Evolutionary conservation across 208 protist genomes (phyloP).

Genomic region (Acanthamoeba castellanii): DNA sequence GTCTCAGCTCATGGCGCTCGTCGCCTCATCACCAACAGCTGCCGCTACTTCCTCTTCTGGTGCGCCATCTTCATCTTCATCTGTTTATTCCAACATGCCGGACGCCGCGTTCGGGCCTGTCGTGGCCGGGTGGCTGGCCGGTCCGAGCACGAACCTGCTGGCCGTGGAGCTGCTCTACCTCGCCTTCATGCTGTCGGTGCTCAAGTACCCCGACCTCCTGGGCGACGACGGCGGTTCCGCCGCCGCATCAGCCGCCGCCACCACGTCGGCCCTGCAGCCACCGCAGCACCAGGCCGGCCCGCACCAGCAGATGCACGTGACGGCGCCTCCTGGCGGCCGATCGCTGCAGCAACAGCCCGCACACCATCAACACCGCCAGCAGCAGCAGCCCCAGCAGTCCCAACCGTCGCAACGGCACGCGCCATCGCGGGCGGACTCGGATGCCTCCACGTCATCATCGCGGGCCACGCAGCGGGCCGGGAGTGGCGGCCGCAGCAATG

Average conservation of each 20-base stretch:
- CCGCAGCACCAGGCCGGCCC: background rate
- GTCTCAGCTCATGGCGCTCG: constrained; percentile 5
- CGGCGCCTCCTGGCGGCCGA: background rate
- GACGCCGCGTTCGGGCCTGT: constrained; percentile 22
- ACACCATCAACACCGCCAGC: background rate
- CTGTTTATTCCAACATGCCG: background rate
- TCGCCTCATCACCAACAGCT: background rate
- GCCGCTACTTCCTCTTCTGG: background rate
- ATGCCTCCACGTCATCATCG: no score
- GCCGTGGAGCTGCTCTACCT: constrained; percentile 48
- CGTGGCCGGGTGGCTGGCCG: constrained; percentile 1
- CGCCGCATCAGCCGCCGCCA: background rate
- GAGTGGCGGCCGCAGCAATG: background rate
- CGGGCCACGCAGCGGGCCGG: background rate
- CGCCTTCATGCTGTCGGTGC: constrained; percentile 51
- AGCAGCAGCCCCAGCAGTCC: background rate
- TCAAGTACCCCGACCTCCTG: constrained; percentile 33
- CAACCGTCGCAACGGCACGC: background rate
- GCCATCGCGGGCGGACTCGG: background rate
- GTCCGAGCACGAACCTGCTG: background rate
- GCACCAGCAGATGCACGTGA: background rate
- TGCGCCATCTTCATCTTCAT: background rate
- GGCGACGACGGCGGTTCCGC: background rate
- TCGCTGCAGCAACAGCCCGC: background rate
- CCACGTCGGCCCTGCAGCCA: background rate